phyloP scores from a whole-genome alignment of 345 rosid species.

The Rhodamnia argentea region DNA sequence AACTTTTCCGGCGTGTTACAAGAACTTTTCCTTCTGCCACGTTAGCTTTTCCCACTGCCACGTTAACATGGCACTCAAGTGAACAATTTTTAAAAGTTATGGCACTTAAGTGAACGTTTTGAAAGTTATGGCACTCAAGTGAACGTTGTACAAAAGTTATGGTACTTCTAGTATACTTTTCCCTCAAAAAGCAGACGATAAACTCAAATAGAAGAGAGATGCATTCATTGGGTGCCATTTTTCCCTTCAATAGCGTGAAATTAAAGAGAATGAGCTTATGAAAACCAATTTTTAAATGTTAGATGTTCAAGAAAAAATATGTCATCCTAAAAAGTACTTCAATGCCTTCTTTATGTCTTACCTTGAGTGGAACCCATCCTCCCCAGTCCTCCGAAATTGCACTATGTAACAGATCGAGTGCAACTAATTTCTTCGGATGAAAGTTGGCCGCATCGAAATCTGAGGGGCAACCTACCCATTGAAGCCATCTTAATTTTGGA shows the following conservation, averaged over 20 bases:
- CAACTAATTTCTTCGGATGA: neutral
- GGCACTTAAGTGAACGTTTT: no score
- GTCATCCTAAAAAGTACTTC: neutral
- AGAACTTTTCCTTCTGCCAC: no score
- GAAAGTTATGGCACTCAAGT: no score
- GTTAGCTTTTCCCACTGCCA: no score
- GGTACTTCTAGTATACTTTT: no score
- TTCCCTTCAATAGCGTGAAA: fast-evolving
- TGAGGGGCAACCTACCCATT: fast-evolving
- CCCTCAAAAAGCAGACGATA: no score
- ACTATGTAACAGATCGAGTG: fast-evolving
- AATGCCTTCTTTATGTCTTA: neutral
- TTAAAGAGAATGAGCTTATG: neutral
- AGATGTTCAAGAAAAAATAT: neutral
- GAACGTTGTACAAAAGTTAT: no score
- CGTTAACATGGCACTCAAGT: no score
- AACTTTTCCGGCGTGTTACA: no score
- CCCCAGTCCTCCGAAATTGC: neutral
- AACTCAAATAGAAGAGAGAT: neutral
- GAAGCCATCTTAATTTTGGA: neutral
- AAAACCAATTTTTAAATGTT: neutral
- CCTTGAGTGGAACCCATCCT: neutral
- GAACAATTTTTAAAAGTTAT: no score
- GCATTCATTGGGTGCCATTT: neutral
- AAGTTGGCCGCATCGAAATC: neutral